phyloP scores from a whole-genome alignment of 2,329 filamentous ascomycete species.

The Xylariomycetidae sp. region DNA sequence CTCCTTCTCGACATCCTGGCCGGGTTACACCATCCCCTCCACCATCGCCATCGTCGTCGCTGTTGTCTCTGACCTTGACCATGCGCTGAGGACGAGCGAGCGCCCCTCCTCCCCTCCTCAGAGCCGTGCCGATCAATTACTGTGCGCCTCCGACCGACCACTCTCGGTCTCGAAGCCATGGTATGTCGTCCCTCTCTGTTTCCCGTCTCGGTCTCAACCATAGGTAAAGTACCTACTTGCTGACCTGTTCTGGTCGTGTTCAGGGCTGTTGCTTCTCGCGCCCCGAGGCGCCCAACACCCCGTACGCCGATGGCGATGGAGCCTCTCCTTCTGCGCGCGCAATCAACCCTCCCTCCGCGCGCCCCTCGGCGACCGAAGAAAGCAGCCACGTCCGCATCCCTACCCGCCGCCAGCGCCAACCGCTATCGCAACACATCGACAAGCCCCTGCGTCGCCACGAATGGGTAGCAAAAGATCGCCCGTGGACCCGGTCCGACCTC shows the following conservation, averaged over 20 bases:
- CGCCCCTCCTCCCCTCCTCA: too few species aligned
- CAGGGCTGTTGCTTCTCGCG: slow-evolving; percentile 56
- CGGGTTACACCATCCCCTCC: too few species aligned
- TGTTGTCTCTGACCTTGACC: too few species aligned
- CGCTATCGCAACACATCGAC: slow-evolving; percentile 62
- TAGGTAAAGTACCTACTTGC: background rate
- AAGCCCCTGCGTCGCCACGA: slow-evolving; percentile 59
- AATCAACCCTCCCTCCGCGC: slow-evolving; percentile 39
- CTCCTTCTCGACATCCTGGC: too few species aligned
- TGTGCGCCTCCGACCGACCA: too few species aligned
- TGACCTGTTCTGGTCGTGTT: slow-evolving; percentile 2
- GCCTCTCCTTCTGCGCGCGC: slow-evolving; percentile 46
- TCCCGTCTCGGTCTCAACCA: too few species aligned
- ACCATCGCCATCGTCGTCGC: too few species aligned
- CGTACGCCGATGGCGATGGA: slow-evolving; percentile 39
- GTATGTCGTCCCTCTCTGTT: background rate
- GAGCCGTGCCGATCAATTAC: too few species aligned
- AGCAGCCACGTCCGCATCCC: slow-evolving; percentile 13
- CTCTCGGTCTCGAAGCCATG: slow-evolving; percentile 1
- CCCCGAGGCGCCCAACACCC: slow-evolving; percentile 45
- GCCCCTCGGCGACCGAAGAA: slow-evolving; percentile 25
- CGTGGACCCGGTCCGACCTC: slow-evolving; percentile 66
- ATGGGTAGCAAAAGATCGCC: slow-evolving; percentile 57
- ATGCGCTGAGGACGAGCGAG: too few species aligned
- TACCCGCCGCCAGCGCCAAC: slow-evolving; percentile 28